Evolutionary conservation across 2,329 filamentous ascomycete genomes (phyloP), one percentile per base, ranked within the genome.

Genomic region (Stagonosporopsis cucurbitacearum): DNA sequence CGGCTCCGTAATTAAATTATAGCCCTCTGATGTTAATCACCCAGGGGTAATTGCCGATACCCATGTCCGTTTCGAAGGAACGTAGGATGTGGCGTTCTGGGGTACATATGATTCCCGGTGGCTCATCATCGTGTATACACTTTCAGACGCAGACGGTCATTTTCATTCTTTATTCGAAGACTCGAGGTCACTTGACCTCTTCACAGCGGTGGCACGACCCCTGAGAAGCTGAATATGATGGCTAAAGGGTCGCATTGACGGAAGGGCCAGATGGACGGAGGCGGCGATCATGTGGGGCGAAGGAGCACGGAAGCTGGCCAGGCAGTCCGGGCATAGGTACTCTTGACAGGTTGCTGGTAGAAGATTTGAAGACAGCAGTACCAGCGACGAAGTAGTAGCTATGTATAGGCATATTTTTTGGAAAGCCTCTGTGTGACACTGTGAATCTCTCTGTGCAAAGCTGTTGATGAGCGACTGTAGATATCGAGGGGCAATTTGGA

Each of bases 1-100:
- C 71, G 71, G 62, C 58, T 22, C 58, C 47, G 59, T 58, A 73
- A 73, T 71, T 50, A 72, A 73, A 57, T 47, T 58, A 50, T 53
- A 54, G 63, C 52, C 64, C 55, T 66, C 65, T 61, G 60, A 67
- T 64, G 65, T 45, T 36, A 60, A 56, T 60, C 50, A 50, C 45
- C 57, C 67, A 70, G 57, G 69, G 70, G 37, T 66, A 57, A 60
- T 64, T 58, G 60, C 64, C 59, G 51, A 54, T 32, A 53, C 54
- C 56, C 59, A 60, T 64, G 62, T 45, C 36, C 30, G 35, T 54
- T 64, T 61, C 40, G 67, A 66, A 65, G 64, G 59, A 54, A 54
- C 48, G 41, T 35, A 58, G 49, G 56, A 45, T 52, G 64, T 66
- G 65, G 65, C 59, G 62, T 59, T 73, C 70, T 63, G 70, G 70